Evolutionary conservation across 768 basidiomycete species (phyloP).

Genomic region (Tylopilus vinaceipallidus): DNA sequence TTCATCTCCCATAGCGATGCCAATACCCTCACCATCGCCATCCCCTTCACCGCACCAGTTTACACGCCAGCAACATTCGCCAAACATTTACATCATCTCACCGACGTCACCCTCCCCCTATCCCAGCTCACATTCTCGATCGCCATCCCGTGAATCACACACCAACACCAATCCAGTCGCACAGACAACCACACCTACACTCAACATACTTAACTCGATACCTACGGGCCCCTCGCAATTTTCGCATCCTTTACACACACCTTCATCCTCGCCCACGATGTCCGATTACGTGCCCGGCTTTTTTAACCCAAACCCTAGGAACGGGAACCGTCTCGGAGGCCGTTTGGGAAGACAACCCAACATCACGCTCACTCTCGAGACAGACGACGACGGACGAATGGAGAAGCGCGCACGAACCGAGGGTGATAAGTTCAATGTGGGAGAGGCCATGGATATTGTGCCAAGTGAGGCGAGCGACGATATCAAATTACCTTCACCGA

Average conservation of each 20-base stretch:
- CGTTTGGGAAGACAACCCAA: slow-evolving; percentile 25
- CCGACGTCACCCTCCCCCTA: slow-evolving; percentile 45
- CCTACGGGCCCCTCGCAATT: slow-evolving; percentile 5
- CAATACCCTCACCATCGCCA: slow-evolving; percentile 26
- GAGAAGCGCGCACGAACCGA: slow-evolving; percentile 28
- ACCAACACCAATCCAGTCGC: slow-evolving; percentile 5
- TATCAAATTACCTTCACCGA: slow-evolving; percentile 20
- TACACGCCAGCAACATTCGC: slow-evolving; percentile 34
- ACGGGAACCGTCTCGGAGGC: slow-evolving; percentile 27
- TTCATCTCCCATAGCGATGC: slow-evolving; percentile 13
- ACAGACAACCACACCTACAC: slow-evolving; percentile 10
- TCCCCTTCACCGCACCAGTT: slow-evolving; percentile 26
- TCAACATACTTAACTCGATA: slow-evolving; percentile 10
- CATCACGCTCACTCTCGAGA: slow-evolving; percentile 30
- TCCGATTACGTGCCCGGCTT: slow-evolving; percentile 17
- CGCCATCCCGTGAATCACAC: slow-evolving; percentile 19
- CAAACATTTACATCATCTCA: slow-evolving; percentile 74
- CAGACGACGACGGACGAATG: slow-evolving; percentile 18
- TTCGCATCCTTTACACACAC: slow-evolving; percentile 21
- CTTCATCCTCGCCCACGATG: slow-evolving; percentile 29
- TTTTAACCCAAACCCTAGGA: slow-evolving; percentile 25
- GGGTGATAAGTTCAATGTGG: slow-evolving; percentile 5
- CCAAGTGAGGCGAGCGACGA: slow-evolving; percentile 11
- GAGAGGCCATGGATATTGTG: slow-evolving; percentile 27
- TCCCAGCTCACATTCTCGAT: slow-evolving; percentile 18